Percentiles rank a stretch among this genome's conserved stretches.
Evolutionary conservation across 2,329 filamentous ascomycete species (phyloP).

Genomic region (Ophiobolus disseminans): DNA sequence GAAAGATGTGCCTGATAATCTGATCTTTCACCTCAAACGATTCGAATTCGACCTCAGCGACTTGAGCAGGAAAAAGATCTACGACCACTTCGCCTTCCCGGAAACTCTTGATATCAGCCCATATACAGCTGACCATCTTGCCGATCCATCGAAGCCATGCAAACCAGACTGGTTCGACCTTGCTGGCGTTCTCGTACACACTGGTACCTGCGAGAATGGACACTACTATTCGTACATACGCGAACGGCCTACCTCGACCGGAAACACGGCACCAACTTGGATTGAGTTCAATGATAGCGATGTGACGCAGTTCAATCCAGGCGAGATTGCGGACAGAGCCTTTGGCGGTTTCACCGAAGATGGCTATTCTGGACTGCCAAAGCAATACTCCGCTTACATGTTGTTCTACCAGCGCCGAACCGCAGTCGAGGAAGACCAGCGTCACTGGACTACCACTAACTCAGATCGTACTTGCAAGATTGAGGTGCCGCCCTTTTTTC

Average conservation of each 20-base stretch:
- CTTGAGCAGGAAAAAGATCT: slow-evolving; percentile 87
- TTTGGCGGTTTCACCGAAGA: slow-evolving; percentile 61
- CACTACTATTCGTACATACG: slow-evolving; percentile 98
- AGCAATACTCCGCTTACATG: slow-evolving; percentile 83
- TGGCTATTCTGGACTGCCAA: slow-evolving; percentile 34
- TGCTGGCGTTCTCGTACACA: slow-evolving; percentile 93
- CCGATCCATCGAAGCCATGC: slow-evolving; percentile 62
- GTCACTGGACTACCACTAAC: slow-evolving; percentile 49
- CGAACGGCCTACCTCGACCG: slow-evolving; percentile 68
- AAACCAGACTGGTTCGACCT: slow-evolving; percentile 85
- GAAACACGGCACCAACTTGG: slow-evolving; percentile 65
- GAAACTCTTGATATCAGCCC: slow-evolving; percentile 82
- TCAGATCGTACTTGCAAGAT: slow-evolving; percentile 56
- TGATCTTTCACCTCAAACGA: slow-evolving; percentile 93
- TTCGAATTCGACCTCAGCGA: slow-evolving; percentile 83
- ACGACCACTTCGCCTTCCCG: slow-evolving; percentile 92
- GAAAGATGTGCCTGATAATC: slow-evolving; percentile 89
- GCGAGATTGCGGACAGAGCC: slow-evolving; percentile 75
- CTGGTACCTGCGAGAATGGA: slow-evolving; percentile 89
- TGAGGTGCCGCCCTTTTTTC: slow-evolving; percentile 53
- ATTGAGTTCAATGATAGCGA: slow-evolving; percentile 94
- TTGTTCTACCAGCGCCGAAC: slow-evolving; percentile 90
- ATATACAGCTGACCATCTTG: slow-evolving; percentile 87
- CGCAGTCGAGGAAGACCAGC: slow-evolving; percentile 58
- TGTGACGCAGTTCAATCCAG: slow-evolving; percentile 77